phyloP scores from a whole-genome alignment of 78 protist genomes.

The Capsaspora owczarzaki region DNA sequence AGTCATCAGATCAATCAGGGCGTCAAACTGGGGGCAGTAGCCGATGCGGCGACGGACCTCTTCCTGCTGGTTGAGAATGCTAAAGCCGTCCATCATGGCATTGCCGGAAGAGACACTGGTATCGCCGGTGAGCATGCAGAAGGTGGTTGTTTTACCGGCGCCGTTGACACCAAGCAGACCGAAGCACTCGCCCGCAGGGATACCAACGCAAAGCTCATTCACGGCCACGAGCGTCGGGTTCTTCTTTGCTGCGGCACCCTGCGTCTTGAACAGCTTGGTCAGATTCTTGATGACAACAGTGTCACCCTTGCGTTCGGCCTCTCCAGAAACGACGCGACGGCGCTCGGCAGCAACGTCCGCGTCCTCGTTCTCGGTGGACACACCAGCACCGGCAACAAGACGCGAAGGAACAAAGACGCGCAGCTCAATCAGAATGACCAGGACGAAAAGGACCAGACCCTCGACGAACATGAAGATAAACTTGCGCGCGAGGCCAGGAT shows the following conservation, averaged over 20 bases:
- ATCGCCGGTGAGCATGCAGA: slow-evolving; percentile 38
- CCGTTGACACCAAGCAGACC: slow-evolving; percentile 89
- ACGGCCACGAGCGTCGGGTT: slow-evolving; percentile 40
- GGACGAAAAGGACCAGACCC: slow-evolving; percentile 1
- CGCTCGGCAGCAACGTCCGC: slow-evolving; percentile 12
- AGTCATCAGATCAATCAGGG: slow-evolving; percentile 27
- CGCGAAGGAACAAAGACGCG: background rate
- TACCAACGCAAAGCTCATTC: slow-evolving; percentile 31
- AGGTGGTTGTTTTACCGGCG: slow-evolving; percentile 75
- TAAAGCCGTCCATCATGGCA: slow-evolving; percentile 1
- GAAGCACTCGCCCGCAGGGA: slow-evolving; percentile 55
- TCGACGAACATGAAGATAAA: too few relatives aligned
- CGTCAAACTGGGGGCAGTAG: slow-evolving; percentile 64
- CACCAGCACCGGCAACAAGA: background rate
- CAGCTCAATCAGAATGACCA: background rate
- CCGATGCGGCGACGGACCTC: slow-evolving; percentile 46
- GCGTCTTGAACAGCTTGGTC: slow-evolving; percentile 7
- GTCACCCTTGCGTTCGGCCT: background rate
- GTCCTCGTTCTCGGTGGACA: slow-evolving; percentile 2
- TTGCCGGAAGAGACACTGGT: slow-evolving; percentile 8
- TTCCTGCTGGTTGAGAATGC: background rate
- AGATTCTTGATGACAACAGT: slow-evolving; percentile 4
- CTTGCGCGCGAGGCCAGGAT: too few relatives aligned
- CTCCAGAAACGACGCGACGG: background rate
- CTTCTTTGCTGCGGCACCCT: too few relatives aligned